Conservation (phyloP, 2,329 filamentous ascomycete species). For the Diplodia corticola region DNA sequence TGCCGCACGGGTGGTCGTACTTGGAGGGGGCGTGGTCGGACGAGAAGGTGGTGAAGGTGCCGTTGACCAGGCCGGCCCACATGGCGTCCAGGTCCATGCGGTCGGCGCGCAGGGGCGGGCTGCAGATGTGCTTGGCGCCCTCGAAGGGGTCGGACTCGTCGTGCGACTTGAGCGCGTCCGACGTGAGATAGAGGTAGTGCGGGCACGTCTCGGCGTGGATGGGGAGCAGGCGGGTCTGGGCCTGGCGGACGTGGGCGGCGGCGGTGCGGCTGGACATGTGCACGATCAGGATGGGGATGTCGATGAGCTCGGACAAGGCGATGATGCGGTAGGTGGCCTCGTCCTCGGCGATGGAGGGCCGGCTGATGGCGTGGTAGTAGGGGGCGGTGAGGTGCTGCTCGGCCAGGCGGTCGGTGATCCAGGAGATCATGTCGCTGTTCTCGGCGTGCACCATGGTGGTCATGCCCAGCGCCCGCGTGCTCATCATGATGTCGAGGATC, state of each 20-base stretch:
- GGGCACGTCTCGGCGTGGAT: conserved; percentile 42
- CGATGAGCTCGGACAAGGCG: conserved; percentile 50
- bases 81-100: conserved; percentile 36
- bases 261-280: conserved; percentile 50
- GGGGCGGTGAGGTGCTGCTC: conserved; percentile 39
- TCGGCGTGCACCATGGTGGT: conserved; percentile 55
- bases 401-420: conserved; percentile 49
- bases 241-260: conserved; percentile 36
- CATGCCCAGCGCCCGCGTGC: conserved; percentile 46
- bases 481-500: conserved; percentile 54
- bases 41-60: conserved; percentile 37
- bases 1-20: conserved; percentile 41
- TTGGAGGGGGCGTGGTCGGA: conserved; percentile 43
- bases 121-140: conserved; percentile 40
- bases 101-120: conserved; percentile 36
- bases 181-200: conserved; percentile 39
- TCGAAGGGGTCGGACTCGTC: conserved; percentile 35
- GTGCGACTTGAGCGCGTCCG: conserved; percentile 34
- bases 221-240: conserved; percentile 37
- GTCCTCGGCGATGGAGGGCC: conserved; percentile 21
- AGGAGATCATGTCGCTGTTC: conserved; percentile 51
- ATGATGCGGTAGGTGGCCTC: conserved; percentile 56
- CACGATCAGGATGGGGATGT: conserved; percentile 56
- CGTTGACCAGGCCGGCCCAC: conserved; percentile 38
- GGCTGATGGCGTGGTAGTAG: conserved; percentile 46